Evolutionary conservation across 371 early-diverging fungal species (phyloP).

Genomic region (Haplosporangium sp.): DNA sequence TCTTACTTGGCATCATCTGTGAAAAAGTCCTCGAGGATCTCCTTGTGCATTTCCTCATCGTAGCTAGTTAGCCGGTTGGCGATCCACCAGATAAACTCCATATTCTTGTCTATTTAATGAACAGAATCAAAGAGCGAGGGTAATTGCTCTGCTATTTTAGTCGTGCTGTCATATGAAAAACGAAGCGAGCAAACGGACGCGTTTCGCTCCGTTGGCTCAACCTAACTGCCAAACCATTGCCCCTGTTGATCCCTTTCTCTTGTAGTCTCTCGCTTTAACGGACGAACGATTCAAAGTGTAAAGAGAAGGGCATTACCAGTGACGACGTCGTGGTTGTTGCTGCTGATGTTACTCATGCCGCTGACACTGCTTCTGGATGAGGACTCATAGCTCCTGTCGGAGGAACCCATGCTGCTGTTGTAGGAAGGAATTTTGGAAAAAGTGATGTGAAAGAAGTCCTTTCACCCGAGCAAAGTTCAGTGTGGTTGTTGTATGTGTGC

Average conservation of each 20-base stretch:
- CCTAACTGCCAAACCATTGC: neutral
- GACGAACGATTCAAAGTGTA: no score
- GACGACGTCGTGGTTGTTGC: constrained; percentile 41
- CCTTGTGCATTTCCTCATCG: constrained; percentile 54
- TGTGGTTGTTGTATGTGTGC: no score
- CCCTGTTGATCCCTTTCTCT: no score
- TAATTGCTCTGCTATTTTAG: no score
- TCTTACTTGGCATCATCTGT: constrained; percentile 54
- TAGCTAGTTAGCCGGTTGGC: constrained; percentile 51
- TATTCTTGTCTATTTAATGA: constrained; percentile 30
- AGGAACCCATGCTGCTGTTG: constrained; percentile 1
- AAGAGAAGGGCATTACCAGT: constrained; percentile 18
- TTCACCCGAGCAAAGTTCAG: no score
- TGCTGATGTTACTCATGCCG: constrained; percentile 35
- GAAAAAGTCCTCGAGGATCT: constrained; percentile 55
- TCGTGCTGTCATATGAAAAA: constrained; percentile 1
- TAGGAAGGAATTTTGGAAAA: neutral
- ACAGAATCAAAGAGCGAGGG: no score
- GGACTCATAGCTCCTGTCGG: constrained; percentile 17
- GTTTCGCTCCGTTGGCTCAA: neutral
- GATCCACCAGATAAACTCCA: constrained; percentile 55
- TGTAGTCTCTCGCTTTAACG: no score
- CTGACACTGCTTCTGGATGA: constrained; percentile 17
- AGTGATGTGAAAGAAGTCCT: neutral
- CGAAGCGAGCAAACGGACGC: neutral